Base-by-base conservation (phyloP, 2,329 filamentous ascomycete genomes). In the Rhinocladiella similis region DNA sequence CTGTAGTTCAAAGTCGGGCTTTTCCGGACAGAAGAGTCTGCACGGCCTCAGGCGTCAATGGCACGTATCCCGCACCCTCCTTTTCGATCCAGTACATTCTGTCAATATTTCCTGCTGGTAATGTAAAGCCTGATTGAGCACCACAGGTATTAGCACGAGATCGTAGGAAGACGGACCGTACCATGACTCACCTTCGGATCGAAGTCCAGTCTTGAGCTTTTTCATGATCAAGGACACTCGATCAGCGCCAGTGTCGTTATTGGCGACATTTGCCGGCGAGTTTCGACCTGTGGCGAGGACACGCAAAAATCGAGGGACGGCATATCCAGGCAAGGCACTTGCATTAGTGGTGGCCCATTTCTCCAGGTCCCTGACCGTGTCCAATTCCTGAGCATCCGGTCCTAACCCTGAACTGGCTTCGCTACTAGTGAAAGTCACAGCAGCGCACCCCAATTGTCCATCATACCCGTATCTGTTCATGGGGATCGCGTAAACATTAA, bases 401-500 rank as follows among this genome's bases (percentile, higher is more conserved):
- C 35, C 38, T 18, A 22, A 45, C 20, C 12, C n/a, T 36, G 29
- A 20, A 22, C 45, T 12, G 29, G 20, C 10, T 48, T 16, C 42
- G 18, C 35, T 38, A 38, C 18, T 12, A 5, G 16, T 45, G 42
- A 60, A 54, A 2, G 57, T 60, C 9, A 60, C 54, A 12, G 57
- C 57, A 9, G 57, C 57, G 20, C 57, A 60, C 14, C 57, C 57
- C 47, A 60, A 42, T 18, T 60, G 57, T 16, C 57, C 57, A 39
- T 60, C 57, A 20, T 63, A 63, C 3, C 61, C 61, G 46, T 62
- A 63, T 14, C 43, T 36, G 46, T 63, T 63, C 61, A 63, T 62
- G 5, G 59, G 56, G 27, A 62, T 62, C 5, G 59, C 61, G 47
- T 63, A 63, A 9, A 63, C 61, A 49, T 63, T 63, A 14, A 62